Percentiles rank a stretch among this genome's conserved stretches.
phyloP scores from a whole-genome alignment of 139 green algal genomes.

The Coelastrella sp. region DNA sequence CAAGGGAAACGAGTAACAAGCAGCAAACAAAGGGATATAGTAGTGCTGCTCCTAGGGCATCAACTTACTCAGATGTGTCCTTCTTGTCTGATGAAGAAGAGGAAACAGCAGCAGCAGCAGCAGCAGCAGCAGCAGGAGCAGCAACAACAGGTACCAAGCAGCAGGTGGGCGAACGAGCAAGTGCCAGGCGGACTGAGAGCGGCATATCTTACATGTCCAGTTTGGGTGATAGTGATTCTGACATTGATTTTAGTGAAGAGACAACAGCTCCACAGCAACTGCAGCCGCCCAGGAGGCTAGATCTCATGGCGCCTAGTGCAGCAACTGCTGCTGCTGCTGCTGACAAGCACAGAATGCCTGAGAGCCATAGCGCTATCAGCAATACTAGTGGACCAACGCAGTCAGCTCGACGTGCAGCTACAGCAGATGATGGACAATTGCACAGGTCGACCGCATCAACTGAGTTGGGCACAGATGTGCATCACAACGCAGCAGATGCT shows the following conservation, averaged over 20 bases:
- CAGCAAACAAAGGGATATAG: background rate
- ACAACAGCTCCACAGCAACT: background rate
- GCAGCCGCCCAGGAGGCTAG: too few species aligned
- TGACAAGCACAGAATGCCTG: background rate
- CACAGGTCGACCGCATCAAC: background rate
- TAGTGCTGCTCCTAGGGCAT: too few species aligned
- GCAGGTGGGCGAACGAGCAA: background rate
- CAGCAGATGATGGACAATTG: background rate
- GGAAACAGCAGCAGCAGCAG: background rate
- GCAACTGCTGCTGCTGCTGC: background rate
- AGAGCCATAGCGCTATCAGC: background rate
- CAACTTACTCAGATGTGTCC: too few species aligned
- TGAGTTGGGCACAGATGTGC: background rate
- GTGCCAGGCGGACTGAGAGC: background rate
- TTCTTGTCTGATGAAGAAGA: too few species aligned
- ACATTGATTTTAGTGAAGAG: background rate
- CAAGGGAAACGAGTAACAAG: background rate
- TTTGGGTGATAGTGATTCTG: background rate
- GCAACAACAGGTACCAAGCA: background rate
- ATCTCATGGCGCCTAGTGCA: background rate
- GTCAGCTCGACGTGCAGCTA: too few species aligned
- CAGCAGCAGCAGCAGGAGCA: background rate
- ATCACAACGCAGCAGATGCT: background rate
- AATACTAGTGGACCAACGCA: background rate
- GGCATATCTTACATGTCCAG: constrained; percentile 20